Evolutionary conservation across 1,284 basidiomycete species (phyloP).

Genomic region (Limonomyces culmigenus): DNA sequence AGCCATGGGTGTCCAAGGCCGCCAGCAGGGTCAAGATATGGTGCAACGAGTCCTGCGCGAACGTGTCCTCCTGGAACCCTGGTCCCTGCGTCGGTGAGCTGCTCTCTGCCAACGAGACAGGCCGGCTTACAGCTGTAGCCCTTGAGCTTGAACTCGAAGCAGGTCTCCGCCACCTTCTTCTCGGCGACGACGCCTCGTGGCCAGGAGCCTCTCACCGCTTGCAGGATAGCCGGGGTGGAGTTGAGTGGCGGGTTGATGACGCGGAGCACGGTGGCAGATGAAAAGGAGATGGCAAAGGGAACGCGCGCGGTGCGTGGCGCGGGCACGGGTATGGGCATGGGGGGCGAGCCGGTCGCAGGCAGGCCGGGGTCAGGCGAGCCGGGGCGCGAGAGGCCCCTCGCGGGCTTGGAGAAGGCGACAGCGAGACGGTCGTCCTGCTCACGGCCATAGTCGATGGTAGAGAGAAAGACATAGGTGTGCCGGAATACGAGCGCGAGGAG

Average conservation of each 20-base stretch:
- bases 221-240: slow-evolving; percentile 59
- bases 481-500: slow-evolving; percentile 45
- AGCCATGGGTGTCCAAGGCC: slow-evolving; percentile 49
- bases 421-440: slow-evolving; percentile 56
- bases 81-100: no score
- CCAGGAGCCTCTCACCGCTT: slow-evolving; percentile 63
- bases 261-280: slow-evolving; percentile 45
- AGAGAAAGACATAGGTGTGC: slow-evolving; percentile 45
- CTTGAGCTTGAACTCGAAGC: slow-evolving; percentile 65
- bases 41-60: slow-evolving; percentile 57
- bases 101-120: no score
- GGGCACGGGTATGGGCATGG: slow-evolving; percentile 10
- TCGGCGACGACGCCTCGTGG: slow-evolving; percentile 61
- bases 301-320: slow-evolving; percentile 11
- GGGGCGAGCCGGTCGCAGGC: slow-evolving; percentile 1
- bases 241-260: slow-evolving; percentile 59
- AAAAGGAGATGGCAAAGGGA: slow-evolving; percentile 60
- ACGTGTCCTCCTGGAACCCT: slow-evolving; percentile 70
- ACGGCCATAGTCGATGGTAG: slow-evolving; percentile 58
- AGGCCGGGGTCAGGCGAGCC: slow-evolving; percentile 6
- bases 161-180: slow-evolving; percentile 52
- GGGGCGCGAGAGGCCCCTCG: slow-evolving; percentile 10
- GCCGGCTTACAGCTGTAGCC: slow-evolving; percentile 58
- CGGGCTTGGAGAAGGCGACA: slow-evolving; percentile 45
- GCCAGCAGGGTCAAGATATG: slow-evolving; percentile 53